Evolutionary conservation across 1,139 yeast species (phyloP).

Genomic region (Keqinozyma sinolaborantium): DNA sequence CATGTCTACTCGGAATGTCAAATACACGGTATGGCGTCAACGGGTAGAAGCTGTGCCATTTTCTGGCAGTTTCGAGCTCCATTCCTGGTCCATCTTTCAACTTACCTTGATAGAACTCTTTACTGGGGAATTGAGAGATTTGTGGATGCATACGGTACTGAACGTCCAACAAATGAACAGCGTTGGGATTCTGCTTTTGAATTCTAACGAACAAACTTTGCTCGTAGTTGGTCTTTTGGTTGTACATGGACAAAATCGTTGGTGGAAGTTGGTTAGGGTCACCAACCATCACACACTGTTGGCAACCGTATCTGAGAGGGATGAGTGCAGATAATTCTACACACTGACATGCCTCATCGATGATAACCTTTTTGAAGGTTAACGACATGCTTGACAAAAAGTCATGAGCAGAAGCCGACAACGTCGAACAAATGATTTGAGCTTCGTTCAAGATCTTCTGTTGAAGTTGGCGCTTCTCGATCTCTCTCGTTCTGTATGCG

Average conservation of each 20-base stretch:
- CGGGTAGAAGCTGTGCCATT: conserved; percentile 64
- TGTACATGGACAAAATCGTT: conserved; percentile 90
- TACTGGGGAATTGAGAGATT: conserved; percentile 83
- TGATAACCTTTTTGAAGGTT: conserved; percentile 86
- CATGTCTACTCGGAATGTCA: conserved; percentile 64
- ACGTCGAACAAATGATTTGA: conserved; percentile 85
- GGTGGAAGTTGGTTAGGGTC: conserved; percentile 99
- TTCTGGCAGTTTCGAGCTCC: conserved; percentile 52
- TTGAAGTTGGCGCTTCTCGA: conserved; percentile 73
- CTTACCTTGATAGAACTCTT: conserved; percentile 71
- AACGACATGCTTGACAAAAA: conserved; percentile 71
- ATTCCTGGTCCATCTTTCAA: conserved; percentile 76
- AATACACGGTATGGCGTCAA: conserved; percentile 80
- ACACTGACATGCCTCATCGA: conserved; percentile 98
- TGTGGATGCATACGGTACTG: conserved; percentile 98
- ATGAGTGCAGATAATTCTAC: conserved; percentile 90
- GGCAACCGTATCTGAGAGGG: conserved; percentile 91
- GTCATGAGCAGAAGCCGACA: conserved; percentile 94
- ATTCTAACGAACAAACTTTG: conserved; percentile 93
- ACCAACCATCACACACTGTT: conserved; percentile 94
- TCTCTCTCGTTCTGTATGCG: conserved; percentile 71
- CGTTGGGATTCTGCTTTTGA: conserved; percentile 63
- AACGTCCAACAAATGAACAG: conserved; percentile 77
- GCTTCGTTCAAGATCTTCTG: conserved; percentile 71
- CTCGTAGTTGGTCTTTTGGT: conserved; percentile 76